Conservation (phyloP, 805 yeast species). For the Wickerhamomyces strasburgensis region DNA sequence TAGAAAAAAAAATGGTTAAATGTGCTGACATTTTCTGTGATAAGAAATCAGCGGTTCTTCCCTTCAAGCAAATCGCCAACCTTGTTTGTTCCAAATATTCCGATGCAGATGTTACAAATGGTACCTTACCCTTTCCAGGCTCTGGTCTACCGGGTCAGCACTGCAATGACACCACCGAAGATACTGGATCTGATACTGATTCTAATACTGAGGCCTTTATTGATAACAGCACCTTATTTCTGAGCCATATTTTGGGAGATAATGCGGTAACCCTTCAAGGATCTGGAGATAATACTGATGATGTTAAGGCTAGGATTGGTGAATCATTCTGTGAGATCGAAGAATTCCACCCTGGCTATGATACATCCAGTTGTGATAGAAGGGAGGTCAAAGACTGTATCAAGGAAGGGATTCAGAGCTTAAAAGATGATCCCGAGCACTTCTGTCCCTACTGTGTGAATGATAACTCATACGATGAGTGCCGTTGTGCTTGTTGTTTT, state of each 20-base stretch:
- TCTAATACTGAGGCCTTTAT: no score
- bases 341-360: slow-evolving; percentile 21
- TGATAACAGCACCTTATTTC: no score
- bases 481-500: slow-evolving; percentile 27
- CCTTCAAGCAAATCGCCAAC: slow-evolving; percentile 18
- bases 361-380: slow-evolving; percentile 18
- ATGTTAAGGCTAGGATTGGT: slow-evolving; percentile 17
- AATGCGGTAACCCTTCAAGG: slow-evolving; percentile 9
- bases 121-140: slow-evolving; percentile 10
- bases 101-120: slow-evolving; percentile 19
- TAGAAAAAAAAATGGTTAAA: slow-evolving; percentile 20
- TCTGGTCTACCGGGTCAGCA: slow-evolving; percentile 1
- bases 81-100: slow-evolving; percentile 21
- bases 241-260: no score
- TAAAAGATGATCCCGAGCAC: slow-evolving; percentile 20
- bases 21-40: slow-evolving; percentile 21
- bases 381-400: slow-evolving; percentile 20
- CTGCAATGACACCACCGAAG: no score
- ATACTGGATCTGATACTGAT: no score
- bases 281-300: slow-evolving; percentile 23
- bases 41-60: slow-evolving; percentile 12
- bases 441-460: slow-evolving; percentile 26
- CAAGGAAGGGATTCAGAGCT: slow-evolving; percentile 18
- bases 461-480: slow-evolving; percentile 25
- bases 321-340: slow-evolving; percentile 17